Evolutionary conservation across 768 basidiomycete species (phyloP).

Genomic region (Lentinula lateritia): DNA sequence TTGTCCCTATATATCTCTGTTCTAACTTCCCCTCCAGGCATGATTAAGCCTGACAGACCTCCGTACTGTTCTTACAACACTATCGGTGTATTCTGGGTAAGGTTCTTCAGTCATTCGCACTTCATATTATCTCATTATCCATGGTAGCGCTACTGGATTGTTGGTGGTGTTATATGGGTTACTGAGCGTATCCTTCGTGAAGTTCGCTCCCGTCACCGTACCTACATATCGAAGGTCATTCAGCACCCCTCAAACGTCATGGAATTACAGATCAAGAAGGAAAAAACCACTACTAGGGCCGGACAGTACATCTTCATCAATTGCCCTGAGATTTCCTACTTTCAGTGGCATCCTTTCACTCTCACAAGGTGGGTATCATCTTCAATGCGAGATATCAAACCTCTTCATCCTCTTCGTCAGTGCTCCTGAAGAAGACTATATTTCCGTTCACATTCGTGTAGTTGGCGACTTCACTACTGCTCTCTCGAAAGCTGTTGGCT

Average conservation of each 20-base stretch:
- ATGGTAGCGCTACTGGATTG: slow-evolving; percentile 78
- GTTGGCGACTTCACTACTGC: slow-evolving; percentile 90
- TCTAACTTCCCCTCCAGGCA: slow-evolving; percentile 18
- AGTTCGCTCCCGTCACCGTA: slow-evolving; percentile 83
- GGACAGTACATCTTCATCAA: slow-evolving; percentile 93
- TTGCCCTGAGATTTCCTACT: slow-evolving; percentile 90
- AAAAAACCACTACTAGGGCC: slow-evolving; percentile 74
- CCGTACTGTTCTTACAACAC: slow-evolving; percentile 82
- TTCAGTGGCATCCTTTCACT: slow-evolving; percentile 98
- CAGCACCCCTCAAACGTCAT: slow-evolving; percentile 93
- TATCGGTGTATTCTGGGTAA: slow-evolving; percentile 94
- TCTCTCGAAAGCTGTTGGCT: slow-evolving; percentile 77
- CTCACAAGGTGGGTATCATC: slow-evolving; percentile 59
- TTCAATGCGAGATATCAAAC: background rate
- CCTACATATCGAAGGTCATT: slow-evolving; percentile 91
- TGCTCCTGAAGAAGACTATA: slow-evolving; percentile 93
- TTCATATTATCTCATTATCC: slow-evolving; percentile 5
- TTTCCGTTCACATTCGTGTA: slow-evolving; percentile 89
- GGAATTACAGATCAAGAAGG: slow-evolving; percentile 97
- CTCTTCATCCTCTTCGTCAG: slow-evolving; percentile 25
- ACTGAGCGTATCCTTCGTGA: slow-evolving; percentile 88
- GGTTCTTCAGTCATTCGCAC: slow-evolving; percentile 15
- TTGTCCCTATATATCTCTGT: background rate
- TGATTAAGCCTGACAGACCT: slow-evolving; percentile 87
- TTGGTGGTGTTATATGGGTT: slow-evolving; percentile 84